Evolutionary conservation across 208 protist species (phyloP).

Genomic region (Herpetomonas samuelpessoai): DNA sequence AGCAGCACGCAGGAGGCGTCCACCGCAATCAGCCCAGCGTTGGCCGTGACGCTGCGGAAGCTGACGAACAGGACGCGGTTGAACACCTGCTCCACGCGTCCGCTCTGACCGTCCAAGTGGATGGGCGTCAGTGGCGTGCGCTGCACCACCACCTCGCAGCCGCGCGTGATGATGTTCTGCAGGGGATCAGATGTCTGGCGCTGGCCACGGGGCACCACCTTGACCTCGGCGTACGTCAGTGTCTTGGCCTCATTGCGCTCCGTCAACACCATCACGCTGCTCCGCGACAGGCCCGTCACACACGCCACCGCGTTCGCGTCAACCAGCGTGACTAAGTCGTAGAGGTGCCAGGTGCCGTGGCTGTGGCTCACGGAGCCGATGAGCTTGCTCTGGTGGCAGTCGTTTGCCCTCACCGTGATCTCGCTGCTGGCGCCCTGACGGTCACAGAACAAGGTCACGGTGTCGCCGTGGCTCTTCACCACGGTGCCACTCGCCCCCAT

Average conservation of each 20-base stretch:
- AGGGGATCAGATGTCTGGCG: constrained; percentile 69
- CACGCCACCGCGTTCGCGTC: constrained; percentile 72
- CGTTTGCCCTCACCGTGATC: constrained; percentile 71
- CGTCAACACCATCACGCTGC: constrained; percentile 76
- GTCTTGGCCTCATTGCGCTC: constrained; percentile 76
- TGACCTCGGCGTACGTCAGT: constrained; percentile 69
- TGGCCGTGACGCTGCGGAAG: constrained; percentile 57
- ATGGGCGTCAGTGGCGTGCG: constrained; percentile 50
- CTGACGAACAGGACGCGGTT: constrained; percentile 79
- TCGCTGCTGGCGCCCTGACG: constrained; percentile 52
- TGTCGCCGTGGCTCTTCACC: constrained; percentile 65
- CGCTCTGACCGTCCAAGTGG: constrained; percentile 66
- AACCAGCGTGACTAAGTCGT: constrained; percentile 77
- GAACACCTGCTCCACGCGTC: constrained; percentile 83
- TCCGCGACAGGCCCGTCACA: constrained; percentile 63
- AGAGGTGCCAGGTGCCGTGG: constrained; percentile 64
- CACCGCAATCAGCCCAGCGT: constrained; percentile 75
- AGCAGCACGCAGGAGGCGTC: constrained; percentile 61
- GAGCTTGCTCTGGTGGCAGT: constrained; percentile 86
- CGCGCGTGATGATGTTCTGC: constrained; percentile 74
- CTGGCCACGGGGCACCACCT: constrained; percentile 33
- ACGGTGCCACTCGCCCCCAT: constrained; percentile 87
- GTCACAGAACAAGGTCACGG: constrained; percentile 80
- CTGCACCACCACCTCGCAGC: constrained; percentile 74
- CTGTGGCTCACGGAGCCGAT: constrained; percentile 62